Percentiles rank a stretch among this genome's conserved stretches.
Conservation (phyloP, 2,329 filamentous ascomycete genomes). For the Pochonia chlamydosporia region DNA sequence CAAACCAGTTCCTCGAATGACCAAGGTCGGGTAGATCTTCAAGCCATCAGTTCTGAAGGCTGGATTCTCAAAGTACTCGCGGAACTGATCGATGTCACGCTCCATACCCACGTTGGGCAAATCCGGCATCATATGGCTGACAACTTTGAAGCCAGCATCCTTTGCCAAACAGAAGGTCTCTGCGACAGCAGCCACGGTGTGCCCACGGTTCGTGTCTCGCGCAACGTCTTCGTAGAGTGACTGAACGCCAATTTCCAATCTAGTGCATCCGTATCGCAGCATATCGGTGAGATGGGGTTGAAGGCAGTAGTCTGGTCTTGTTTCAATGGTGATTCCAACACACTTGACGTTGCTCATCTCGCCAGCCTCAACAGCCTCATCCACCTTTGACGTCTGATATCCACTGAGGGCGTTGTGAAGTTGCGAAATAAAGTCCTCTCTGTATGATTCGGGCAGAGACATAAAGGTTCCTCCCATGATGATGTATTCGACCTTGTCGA, state of each 20-base stretch:
- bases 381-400: slow-evolving; percentile 89
- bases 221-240: slow-evolving; percentile 97
- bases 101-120: slow-evolving; percentile 98
- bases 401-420: slow-evolving; percentile 95
- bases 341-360: slow-evolving; percentile 62
- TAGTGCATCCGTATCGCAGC: slow-evolving; percentile 95
- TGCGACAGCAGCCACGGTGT: slow-evolving; percentile 90
- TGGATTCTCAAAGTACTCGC: slow-evolving; percentile 96
- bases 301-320: slow-evolving; percentile 90
- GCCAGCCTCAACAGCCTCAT: slow-evolving; percentile 29
- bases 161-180: slow-evolving; percentile 97
- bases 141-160: slow-evolving; percentile 97
- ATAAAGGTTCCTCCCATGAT: slow-evolving; percentile 99
- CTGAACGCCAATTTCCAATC: slow-evolving; percentile 91
- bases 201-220: slow-evolving; percentile 93
- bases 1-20: slow-evolving; percentile 91
- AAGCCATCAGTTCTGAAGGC: slow-evolving; percentile 93
- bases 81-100: slow-evolving; percentile 91
- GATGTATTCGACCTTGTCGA: slow-evolving; percentile 99
- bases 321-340: slow-evolving; percentile 98
- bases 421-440: slow-evolving; percentile 90
- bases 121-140: slow-evolving; percentile 99
- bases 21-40: slow-evolving; percentile 96
- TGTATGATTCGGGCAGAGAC: slow-evolving; percentile 84
- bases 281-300: slow-evolving; percentile 94